Evolutionary conservation across 768 basidiomycete species (phyloP).

Genomic region (Hypholoma fasciculare): DNA sequence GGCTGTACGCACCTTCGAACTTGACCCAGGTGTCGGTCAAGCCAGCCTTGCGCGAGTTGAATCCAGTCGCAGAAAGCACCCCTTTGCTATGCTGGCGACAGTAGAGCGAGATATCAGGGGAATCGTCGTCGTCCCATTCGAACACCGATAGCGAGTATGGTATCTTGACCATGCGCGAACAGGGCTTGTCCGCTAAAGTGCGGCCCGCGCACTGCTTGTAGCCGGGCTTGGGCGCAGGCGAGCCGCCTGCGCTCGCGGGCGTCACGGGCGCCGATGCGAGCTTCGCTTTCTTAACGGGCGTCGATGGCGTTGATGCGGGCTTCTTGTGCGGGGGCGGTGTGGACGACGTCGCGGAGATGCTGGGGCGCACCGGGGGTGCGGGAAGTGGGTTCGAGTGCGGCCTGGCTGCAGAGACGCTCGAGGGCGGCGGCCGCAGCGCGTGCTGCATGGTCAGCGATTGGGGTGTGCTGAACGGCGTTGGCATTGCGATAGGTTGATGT

Average conservation of each 20-base stretch:
- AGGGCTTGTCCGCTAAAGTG: constrained; percentile 66
- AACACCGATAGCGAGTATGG: constrained; percentile 24
- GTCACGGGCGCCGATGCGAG: background rate
- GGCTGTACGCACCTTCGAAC: constrained; percentile 49
- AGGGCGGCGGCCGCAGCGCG: constrained; percentile 28
- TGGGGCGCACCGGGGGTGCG: constrained; percentile 13
- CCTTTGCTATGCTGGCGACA: constrained; percentile 67
- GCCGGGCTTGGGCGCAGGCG: constrained; percentile 12
- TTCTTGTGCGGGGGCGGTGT: constrained; percentile 7
- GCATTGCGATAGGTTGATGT: constrained; percentile 28
- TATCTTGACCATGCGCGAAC: constrained; percentile 57
- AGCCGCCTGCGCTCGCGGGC: constrained; percentile 1
- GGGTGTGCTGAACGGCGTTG: constrained; percentile 31
- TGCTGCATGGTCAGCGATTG: constrained; percentile 42
- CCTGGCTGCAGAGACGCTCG: constrained; percentile 21
- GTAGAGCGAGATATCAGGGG: constrained; percentile 42
- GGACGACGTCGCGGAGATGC: constrained; percentile 14
- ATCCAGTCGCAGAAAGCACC: constrained; percentile 53
- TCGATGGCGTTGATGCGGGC: constrained; percentile 15
- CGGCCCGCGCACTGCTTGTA: constrained; percentile 59
- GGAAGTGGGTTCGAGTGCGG: constrained; percentile 32
- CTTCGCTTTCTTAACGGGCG: constrained; percentile 1
- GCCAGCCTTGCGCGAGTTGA: constrained; percentile 50
- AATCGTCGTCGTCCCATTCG: constrained; percentile 30
- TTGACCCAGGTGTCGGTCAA: constrained; percentile 42